A percentile compares a stretch with the other conserved stretches of the same genome.
Evolutionary conservation across 75 land plant species (phyloP).

Genomic region (Ceratopteris richardii): DNA sequence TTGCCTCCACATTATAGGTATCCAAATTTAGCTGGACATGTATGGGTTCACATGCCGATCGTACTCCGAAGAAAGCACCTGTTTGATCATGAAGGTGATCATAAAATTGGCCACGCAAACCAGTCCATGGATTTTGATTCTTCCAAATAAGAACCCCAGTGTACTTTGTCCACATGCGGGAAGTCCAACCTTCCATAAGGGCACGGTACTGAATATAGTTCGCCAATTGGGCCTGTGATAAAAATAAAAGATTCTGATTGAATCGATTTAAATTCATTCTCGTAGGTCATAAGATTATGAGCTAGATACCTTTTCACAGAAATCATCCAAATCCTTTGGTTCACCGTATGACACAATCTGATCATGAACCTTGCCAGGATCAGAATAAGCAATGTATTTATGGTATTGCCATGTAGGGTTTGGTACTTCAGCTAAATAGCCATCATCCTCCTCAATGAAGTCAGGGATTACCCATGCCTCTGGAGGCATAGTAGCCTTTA

Average conservation of each 20-base stretch:
- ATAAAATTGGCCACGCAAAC: constrained; percentile 93
- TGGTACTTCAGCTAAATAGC: constrained; percentile 59
- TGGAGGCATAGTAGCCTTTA: constrained; percentile 80
- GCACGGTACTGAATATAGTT: constrained; percentile 91
- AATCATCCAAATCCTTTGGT: constrained; percentile 74
- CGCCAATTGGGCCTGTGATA: constrained; percentile 83
- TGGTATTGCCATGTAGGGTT: constrained; percentile 91
- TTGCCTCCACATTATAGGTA: constrained; percentile 77
- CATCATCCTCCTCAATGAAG: constrained; percentile 39
- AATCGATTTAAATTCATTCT: too few species aligned
- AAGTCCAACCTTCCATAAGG: constrained; percentile 86
- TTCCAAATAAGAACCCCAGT: constrained; percentile 94
- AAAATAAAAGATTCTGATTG: background rate
- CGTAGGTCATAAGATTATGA: too few species aligned
- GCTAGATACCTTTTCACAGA: constrained; percentile 93
- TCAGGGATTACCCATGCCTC: constrained; percentile 84
- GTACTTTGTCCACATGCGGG: constrained; percentile 90
- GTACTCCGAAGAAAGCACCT: constrained; percentile 85
- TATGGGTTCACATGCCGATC: constrained; percentile 81
- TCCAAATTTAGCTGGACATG: constrained; percentile 90
- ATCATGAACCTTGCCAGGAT: constrained; percentile 68
- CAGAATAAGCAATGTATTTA: constrained; percentile 89
- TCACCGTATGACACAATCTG: constrained; percentile 71
- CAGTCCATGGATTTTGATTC: constrained; percentile 96
- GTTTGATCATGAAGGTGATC: constrained; percentile 90